A percentile compares a stretch with the other conserved stretches of the same genome.
These are phyloP conservation scores for Colletotrichum eleusines DNA, from an alignment of 2,329 filamentous ascomycete species.

Conservation along the genomic window DNA sequence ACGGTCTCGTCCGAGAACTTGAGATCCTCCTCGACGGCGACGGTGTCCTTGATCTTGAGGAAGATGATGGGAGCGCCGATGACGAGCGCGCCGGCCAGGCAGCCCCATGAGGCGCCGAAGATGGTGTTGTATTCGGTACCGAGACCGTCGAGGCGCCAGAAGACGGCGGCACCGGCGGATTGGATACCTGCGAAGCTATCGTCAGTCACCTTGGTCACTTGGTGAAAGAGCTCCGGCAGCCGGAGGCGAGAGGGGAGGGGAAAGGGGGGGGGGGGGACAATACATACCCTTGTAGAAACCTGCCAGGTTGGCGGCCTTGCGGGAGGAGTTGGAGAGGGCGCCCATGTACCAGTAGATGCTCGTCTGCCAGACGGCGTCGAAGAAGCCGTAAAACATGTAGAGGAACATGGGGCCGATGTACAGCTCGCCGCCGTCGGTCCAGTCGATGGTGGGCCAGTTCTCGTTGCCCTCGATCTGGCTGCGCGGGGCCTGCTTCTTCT, in stretches of 20 bases:
- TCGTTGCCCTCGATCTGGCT: constrained; percentile 46
- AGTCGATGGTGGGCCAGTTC: constrained; percentile 65
- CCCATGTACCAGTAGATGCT: constrained; percentile 97
- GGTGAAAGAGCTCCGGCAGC: not conserved
- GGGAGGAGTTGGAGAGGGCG: constrained; percentile 89
- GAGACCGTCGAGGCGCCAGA: constrained; percentile 76
- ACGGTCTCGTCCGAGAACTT: constrained; percentile 87
- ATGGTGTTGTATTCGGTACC: constrained; percentile 76
- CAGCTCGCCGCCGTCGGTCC: constrained; percentile 66
- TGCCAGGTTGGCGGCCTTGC: constrained; percentile 91
- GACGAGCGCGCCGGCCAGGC: constrained; percentile 79
- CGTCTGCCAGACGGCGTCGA: constrained; percentile 91
- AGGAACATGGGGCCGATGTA: constrained; percentile 87
- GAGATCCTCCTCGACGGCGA: constrained; percentile 84
- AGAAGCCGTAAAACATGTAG: constrained; percentile 92
- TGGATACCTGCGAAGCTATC: constrained; percentile 71
- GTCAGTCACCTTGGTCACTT: constrained; percentile 40
- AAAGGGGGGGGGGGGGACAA: too few relatives aligned
- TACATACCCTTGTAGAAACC: constrained; percentile 81
- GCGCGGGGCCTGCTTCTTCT: constrained; percentile 70
- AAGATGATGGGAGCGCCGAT: constrained; percentile 84
- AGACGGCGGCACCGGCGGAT: constrained; percentile 85
- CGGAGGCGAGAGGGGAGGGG: not conserved
- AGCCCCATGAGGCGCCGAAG: constrained; percentile 79
- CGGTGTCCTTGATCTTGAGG: constrained; percentile 83